Base-by-base conservation (phyloP, 176 grass and related monocot species). In the Oryza glumipatula region DNA sequence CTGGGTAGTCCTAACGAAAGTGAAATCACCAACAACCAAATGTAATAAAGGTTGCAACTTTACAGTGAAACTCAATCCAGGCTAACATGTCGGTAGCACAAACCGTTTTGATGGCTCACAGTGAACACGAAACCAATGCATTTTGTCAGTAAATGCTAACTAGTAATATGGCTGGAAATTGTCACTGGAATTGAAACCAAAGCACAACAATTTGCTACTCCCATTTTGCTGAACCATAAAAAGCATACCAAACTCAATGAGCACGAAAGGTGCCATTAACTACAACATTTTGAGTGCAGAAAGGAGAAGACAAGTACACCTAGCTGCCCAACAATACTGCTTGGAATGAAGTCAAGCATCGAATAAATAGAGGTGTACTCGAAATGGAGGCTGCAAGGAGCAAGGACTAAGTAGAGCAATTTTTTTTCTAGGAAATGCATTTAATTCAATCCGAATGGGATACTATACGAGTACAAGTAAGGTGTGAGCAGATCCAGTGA, bases 21-120 rank as follows among this genome's bases (percentile, higher is more conserved):
- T 68, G 79, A 30, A 48, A 86, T 74, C 79, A 82, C 19, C 68
- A 83, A 78, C 83, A 73, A 68, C 74, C 84, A 72, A 86, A 73
- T 73, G 68, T 48, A 83, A 70, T 52, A 76, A 90, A 83, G 48
- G 76, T 39, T 43, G 13, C 23, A 75, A 21, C 84, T 87, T 90
- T 80, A 21, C 54, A 87, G 58, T 75, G 52, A 79, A 41, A 78
- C 69, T 47, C 63, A 87, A 87, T 83, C 63, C 80, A 75, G 46
- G 52, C 72, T 33, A 75, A 68, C 80, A 68, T 68, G 58, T 73
- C 45, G 16, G 73, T 75, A 68, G 60, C 67, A 16, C 60, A 68
- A 83, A 79, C 24, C n/a, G 1, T 73, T 79, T 74, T 75, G 65
- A 51, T 69, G 38, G 49, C 26, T 24, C 10, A 44, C 1, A 86